phyloP scores from a whole-genome alignment of 108 stramenopile genomes.

The Nannochloropsis oceanica region DNA sequence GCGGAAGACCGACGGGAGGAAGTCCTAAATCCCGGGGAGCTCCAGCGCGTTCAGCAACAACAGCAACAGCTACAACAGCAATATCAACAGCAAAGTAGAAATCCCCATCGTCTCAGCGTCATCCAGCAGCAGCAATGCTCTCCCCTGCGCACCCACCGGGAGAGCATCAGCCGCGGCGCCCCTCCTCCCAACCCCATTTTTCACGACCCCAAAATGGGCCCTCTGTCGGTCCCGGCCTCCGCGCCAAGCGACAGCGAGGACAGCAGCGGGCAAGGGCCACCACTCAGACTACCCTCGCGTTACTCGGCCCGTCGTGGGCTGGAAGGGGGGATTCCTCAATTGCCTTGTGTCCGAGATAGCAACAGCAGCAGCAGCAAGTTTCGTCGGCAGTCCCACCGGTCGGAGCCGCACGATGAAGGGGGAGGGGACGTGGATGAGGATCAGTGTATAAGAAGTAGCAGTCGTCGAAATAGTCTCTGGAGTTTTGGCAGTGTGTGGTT shows the following conservation, averaged over 20 bases:
- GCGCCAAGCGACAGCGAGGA: background rate
- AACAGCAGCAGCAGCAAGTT: background rate
- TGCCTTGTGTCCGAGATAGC: background rate
- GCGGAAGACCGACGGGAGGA: no score
- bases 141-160: background rate
- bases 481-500: background rate
- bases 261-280: background rate
- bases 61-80: background rate
- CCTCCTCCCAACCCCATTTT: background rate
- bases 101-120: background rate
- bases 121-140: background rate
- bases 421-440: background rate
- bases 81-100: background rate
- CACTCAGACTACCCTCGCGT: background rate
- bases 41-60: background rate
- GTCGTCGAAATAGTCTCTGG: background rate
- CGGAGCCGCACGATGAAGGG: background rate
- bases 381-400: background rate
- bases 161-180: background rate
- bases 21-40: no score
- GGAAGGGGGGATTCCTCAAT: background rate
- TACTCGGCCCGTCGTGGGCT: background rate
- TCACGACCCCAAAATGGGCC: background rate
- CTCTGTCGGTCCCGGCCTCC: background rate
- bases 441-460: background rate